These are phyloP conservation scores for Botrytis tulipae DNA, from an alignment of 2,329 filamentous ascomycete genomes.

Conservation along the genomic window DNA sequence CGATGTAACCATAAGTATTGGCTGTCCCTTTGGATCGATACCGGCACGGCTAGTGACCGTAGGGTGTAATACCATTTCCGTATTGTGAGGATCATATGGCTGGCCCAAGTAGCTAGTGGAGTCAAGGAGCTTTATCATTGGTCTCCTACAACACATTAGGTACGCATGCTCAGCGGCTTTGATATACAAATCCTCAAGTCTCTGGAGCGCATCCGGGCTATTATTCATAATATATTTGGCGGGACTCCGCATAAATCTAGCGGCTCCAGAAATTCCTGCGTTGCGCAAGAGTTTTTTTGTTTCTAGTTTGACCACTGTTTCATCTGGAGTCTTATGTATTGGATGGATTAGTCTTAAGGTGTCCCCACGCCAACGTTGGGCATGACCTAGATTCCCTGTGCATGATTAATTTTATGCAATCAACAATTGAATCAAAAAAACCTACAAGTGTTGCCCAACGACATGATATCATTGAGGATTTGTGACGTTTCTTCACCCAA, in stretches of 20 bases:
- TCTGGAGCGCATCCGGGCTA: background rate
- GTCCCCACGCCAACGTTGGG: background rate
- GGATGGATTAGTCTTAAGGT: background rate
- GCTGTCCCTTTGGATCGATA: background rate
- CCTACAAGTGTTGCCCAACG: background rate
- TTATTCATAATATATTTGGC: background rate
- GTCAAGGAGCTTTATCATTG: background rate
- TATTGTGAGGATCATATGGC: background rate
- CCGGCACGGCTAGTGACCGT: accelerated
- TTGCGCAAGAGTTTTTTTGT: background rate
- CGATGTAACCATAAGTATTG: background rate
- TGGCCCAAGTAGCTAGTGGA: background rate
- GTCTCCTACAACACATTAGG: accelerated
- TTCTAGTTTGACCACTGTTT: background rate
- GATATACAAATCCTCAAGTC: background rate
- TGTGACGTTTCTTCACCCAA: background rate
- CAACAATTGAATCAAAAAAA: background rate
- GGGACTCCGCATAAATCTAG: background rate
- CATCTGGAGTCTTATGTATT: background rate
- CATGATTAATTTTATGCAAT: background rate
- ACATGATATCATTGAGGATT: background rate
- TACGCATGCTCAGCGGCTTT: background rate
- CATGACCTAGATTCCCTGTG: background rate
- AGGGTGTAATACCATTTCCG: accelerated
- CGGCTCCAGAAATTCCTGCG: background rate